Base-by-base conservation (phyloP, 805 yeast genomes). In the Jamesozyma spencerorum region DNA sequence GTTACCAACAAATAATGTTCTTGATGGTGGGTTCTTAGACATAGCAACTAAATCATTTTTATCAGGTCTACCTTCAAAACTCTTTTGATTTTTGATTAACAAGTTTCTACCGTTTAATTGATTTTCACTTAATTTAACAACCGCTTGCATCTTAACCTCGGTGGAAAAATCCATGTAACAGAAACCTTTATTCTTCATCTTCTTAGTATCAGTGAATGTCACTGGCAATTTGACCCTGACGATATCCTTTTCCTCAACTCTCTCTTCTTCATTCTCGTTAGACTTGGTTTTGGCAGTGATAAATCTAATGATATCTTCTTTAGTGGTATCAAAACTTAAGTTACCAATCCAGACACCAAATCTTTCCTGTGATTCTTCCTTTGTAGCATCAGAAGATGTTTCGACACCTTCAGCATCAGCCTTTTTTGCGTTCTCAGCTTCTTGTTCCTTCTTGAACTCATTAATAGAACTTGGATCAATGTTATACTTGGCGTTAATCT, bases 331-430 rank as follows among this genome's bases (percentile, higher is more conserved):
- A 54, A 81, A 92, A 0, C 95, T 72, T 47, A 92, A 64, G 58
- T 92, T 92, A 33, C 98, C 98, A 36, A 92, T 75, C 98, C 98
- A 92, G 28, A 87, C 92, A 34, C 94, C 94, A 52, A 65, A 74
- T 40, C 71, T 75, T 4, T 80, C 72, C 39, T 66, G 67, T 4
- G 80, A 71, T 38, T 66, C 66, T 15, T 53, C 47, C 33, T 58
- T 64, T 14, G 41, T 36, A n/a, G 43, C 40, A 34, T 49, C 59
- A 20, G 54, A 53, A 2, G 60, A 50, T 7, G 49, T 43, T 18
- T 54, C 62, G 13, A 49, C 49, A 39, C 38, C 36, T 6, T 15
- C 15, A 30, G 47, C 43, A 10, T 45, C 49, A 22, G 42, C 48
- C n/a, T 47, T 47, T 38, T 55, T 41, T 15, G 24, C 27, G n/a